Evolutionary conservation across 192 early-diverging fungal genomes (phyloP).

Genomic region (Geosiphon pyriformis): DNA sequence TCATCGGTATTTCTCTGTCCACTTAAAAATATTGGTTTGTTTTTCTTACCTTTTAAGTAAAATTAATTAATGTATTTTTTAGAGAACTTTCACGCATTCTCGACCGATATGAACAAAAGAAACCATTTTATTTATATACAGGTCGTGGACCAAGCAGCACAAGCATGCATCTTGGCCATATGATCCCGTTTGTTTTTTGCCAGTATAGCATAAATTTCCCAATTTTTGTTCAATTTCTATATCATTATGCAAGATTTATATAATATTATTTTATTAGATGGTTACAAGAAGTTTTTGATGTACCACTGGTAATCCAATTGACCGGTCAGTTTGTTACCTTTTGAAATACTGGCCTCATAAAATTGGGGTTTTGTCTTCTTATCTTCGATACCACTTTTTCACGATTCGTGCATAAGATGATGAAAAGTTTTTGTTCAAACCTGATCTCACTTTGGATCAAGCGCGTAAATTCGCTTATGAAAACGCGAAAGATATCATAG

Average conservation of each 20-base stretch:
- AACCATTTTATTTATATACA: slow-evolving; percentile 97
- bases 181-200: slow-evolving; percentile 96
- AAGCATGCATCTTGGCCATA: slow-evolving; percentile 95
- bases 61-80: too few relatives aligned
- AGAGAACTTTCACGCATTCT: slow-evolving; percentile 81
- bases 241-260: not conserved
- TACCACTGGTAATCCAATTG: slow-evolving; percentile 91
- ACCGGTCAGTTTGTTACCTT: slow-evolving; percentile 45
- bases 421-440: slow-evolving; percentile 97
- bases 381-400: not conserved
- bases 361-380: not conserved
- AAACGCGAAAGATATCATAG: slow-evolving; percentile 92
- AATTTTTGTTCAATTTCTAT: not conserved
- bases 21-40: slow-evolving; percentile 9
- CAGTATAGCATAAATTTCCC: slow-evolving; percentile 47
- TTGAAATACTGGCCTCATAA: not conserved
- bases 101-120: slow-evolving; percentile 89
- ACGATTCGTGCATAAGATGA: slow-evolving; percentile 54
- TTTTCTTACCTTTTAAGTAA: too few relatives aligned
- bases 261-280: slow-evolving; percentile 45
- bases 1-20: slow-evolving; percentile 58
- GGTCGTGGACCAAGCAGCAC: slow-evolving; percentile 90
- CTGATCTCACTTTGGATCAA: slow-evolving; percentile 78
- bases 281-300: slow-evolving; percentile 95
- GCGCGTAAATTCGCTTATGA: slow-evolving; percentile 64